phyloP scores from a whole-genome alignment of 2,329 filamentous ascomycete species.

The Fonsecaea multimorphosa region DNA sequence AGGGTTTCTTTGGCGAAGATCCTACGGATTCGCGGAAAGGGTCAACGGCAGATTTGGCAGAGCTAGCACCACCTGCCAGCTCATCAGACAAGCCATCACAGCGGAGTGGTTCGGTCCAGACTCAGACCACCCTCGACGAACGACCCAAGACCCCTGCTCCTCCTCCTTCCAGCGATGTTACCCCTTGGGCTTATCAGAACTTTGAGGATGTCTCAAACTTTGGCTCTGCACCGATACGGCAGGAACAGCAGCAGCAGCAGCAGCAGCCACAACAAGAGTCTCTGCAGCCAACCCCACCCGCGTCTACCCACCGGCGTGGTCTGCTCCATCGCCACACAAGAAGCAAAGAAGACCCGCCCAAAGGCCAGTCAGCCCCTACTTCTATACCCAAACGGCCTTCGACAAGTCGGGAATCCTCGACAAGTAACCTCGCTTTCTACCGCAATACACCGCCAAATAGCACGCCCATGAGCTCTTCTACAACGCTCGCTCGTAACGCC shows the following conservation, averaged over 20 bases:
- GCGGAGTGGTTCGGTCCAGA: slow-evolving; percentile 82
- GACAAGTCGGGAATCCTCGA: slow-evolving; percentile 76
- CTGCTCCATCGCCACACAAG: slow-evolving; percentile 58
- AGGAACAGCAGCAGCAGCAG: slow-evolving; percentile 53
- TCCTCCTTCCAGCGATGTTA: slow-evolving; percentile 83
- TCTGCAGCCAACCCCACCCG: slow-evolving; percentile 55
- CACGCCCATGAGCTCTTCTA: slow-evolving; percentile 58
- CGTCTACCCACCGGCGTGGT: slow-evolving; percentile 54
- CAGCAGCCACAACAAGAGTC: slow-evolving; percentile 58
- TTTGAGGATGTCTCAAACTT: slow-evolving; percentile 60
- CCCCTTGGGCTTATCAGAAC: slow-evolving; percentile 96
- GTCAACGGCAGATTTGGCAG: slow-evolving; percentile 59
- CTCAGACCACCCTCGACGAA: slow-evolving; percentile 59
- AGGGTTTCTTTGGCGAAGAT: slow-evolving; percentile 92
- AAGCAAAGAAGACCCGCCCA: slow-evolving; percentile 64
- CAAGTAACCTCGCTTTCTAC: slow-evolving; percentile 55
- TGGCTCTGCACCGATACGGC: slow-evolving; percentile 38
- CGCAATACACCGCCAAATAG: slow-evolving; percentile 60
- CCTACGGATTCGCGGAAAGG: slow-evolving; percentile 60
- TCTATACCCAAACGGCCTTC: slow-evolving; percentile 70
- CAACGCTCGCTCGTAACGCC: slow-evolving; percentile 69
- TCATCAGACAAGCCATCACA: slow-evolving; percentile 60
- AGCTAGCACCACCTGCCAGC: slow-evolving; percentile 65
- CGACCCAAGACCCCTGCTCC: slow-evolving; percentile 65
- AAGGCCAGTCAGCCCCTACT: slow-evolving; percentile 45